Evolutionary conservation across 306 rosid species (phyloP).

Genomic region (Citrullus amarus): DNA sequence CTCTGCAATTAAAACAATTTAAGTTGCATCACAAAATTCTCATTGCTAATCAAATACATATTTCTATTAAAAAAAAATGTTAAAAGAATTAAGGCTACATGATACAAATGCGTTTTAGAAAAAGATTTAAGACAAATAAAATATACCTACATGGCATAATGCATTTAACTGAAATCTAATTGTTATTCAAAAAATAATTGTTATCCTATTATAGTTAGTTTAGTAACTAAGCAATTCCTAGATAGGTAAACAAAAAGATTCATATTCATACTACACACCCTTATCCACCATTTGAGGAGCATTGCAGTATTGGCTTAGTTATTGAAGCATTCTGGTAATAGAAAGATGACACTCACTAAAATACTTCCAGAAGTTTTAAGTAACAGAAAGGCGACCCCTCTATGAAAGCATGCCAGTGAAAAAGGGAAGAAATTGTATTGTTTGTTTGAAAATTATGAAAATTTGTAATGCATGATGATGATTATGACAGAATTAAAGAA

Average conservation of each 20-base stretch:
- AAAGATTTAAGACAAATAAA: too few relatives aligned
- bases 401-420: background rate
- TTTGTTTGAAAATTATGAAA: background rate
- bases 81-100: background rate
- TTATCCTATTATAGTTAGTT: background rate
- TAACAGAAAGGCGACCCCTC: background rate
- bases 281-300: background rate
- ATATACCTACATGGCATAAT: background rate
- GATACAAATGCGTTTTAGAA: background rate
- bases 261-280: background rate
- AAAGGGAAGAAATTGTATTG: background rate
- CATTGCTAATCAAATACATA: background rate
- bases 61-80: background rate
- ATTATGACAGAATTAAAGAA: background rate
- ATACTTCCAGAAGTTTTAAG: background rate
- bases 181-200: background rate
- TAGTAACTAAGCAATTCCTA: background rate
- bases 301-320: background rate
- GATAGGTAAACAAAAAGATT: background rate
- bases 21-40: slow-evolving; percentile 9
- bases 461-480: background rate
- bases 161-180: background rate
- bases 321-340: background rate
- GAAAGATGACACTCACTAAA: background rate
- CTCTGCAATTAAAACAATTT: slow-evolving; percentile 39